Evolutionary conservation across 306 rosid genomes (phyloP).

Genomic region (Pachyrhizus erosus): DNA sequence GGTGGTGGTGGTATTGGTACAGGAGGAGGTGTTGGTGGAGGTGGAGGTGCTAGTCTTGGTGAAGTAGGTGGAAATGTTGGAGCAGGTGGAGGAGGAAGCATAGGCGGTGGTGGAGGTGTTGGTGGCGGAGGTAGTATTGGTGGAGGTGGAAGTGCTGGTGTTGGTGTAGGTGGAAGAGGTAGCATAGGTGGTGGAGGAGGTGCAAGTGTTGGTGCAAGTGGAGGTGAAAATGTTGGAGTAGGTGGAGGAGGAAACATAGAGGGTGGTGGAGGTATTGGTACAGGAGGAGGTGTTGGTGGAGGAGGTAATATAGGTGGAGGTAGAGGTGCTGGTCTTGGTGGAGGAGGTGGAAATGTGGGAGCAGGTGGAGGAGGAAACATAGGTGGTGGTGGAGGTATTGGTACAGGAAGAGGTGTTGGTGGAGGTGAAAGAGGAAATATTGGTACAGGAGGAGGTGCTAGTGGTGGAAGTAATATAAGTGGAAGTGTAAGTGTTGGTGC

Average conservation of each 20-base stretch:
- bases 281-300: not conserved
- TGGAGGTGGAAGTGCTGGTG: not conserved
- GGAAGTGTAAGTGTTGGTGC: not conserved
- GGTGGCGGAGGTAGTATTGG: not conserved
- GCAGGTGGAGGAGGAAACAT: not conserved
- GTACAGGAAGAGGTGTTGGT: not conserved
- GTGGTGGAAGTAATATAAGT: not conserved
- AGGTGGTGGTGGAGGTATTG: not conserved
- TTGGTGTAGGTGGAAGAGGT: not conserved
- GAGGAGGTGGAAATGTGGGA: not conserved
- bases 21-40: not conserved
- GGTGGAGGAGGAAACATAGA: not conserved
- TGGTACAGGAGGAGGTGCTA: not conserved
- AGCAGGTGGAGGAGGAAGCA: not conserved
- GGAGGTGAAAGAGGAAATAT: not conserved
- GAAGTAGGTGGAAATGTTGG: not conserved
- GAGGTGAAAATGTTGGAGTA: too few relatives aligned
- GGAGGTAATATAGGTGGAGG: not conserved
- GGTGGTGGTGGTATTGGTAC: not conserved
- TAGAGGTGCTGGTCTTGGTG: not conserved
- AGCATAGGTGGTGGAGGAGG: not conserved
- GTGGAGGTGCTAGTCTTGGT: not conserved
- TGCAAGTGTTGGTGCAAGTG: not conserved
- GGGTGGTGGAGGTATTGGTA: not conserved
- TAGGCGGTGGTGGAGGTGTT: not conserved